phyloP scores from a whole-genome alignment of 768 basidiomycete species.

The Lactarius trivialis region DNA sequence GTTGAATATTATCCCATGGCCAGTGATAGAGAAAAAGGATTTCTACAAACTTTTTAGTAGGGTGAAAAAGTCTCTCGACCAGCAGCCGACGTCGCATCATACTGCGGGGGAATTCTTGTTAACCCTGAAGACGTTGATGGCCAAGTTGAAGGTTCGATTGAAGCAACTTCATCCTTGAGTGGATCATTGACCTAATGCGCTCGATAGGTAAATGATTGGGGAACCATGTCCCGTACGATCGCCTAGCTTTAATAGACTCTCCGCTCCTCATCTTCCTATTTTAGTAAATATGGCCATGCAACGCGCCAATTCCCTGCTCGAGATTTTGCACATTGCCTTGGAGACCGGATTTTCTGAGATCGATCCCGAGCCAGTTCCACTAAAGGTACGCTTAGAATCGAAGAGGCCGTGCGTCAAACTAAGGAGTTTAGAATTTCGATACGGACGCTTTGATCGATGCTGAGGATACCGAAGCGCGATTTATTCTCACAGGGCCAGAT shows the following conservation, averaged over 20 bases:
- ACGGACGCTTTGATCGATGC: slow-evolving; percentile 30
- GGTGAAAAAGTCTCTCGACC: slow-evolving; percentile 43
- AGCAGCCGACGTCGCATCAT: slow-evolving; percentile 43
- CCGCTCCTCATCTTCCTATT: neutral
- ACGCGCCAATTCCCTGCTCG: slow-evolving; percentile 33
- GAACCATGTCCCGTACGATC: slow-evolving; percentile 49
- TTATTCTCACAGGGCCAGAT: slow-evolving; percentile 29
- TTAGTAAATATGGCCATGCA: slow-evolving; percentile 46
- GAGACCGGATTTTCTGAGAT: slow-evolving; percentile 41
- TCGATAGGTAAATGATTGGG: slow-evolving; percentile 56
- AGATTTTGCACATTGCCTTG: slow-evolving; percentile 41
- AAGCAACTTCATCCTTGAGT: neutral
- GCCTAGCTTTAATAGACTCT: neutral
- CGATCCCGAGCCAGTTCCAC: slow-evolving; percentile 39
- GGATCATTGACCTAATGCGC: neutral
- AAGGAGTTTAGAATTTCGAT: slow-evolving; percentile 41
- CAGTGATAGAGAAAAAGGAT: slow-evolving; percentile 53
- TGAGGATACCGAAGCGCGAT: slow-evolving; percentile 33
- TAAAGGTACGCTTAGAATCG: slow-evolving; percentile 37
- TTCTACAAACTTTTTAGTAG: slow-evolving; percentile 50
- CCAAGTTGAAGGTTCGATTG: slow-evolving; percentile 50
- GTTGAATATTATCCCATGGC: slow-evolving; percentile 58
- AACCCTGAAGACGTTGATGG: slow-evolving; percentile 57
- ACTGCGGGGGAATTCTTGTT: slow-evolving; percentile 51
- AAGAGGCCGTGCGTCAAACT: too few relatives aligned